Conservation (phyloP, 345 rosid species). For the Eucalyptus polybractea region DNA sequence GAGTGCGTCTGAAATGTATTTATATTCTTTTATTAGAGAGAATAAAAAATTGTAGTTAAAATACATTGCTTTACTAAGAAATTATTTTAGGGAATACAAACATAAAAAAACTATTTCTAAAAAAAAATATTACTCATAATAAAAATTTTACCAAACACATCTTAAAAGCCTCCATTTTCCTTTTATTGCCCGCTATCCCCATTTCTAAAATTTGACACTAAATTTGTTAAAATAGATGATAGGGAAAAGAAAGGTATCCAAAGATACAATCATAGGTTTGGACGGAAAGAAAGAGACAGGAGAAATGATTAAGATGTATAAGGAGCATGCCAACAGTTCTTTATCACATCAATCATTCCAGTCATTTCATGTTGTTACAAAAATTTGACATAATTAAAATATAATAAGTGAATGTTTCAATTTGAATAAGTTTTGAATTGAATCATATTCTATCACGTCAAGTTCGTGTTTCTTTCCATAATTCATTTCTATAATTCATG, state of each 20-base stretch:
- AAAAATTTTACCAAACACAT: too few species aligned
- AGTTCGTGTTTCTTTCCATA: not conserved
- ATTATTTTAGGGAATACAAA: accelerated
- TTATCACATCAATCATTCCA: not conserved
- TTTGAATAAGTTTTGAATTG: not conserved
- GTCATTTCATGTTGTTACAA: not conserved
- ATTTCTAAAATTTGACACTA: not conserved
- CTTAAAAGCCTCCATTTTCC: not conserved
- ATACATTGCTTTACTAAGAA: accelerated
- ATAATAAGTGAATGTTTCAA: not conserved
- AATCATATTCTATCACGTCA: not conserved
- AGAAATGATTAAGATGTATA: not conserved
- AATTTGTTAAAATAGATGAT: too few species aligned
- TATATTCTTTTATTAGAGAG: too few species aligned
- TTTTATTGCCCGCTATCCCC: accelerated
- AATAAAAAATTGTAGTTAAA: too few species aligned
- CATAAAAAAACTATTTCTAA: accelerated
- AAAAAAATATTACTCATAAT: too few species aligned
- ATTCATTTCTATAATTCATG: not conserved
- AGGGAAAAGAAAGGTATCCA: not conserved
- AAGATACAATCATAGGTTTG: not conserved
- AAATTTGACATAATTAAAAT: not conserved
- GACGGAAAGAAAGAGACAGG: not conserved
- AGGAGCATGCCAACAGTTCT: not conserved
- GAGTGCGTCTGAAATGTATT: too few species aligned